Conservation (phyloP, 1,139 yeast species). For the Yamadazyma siamensis region DNA sequence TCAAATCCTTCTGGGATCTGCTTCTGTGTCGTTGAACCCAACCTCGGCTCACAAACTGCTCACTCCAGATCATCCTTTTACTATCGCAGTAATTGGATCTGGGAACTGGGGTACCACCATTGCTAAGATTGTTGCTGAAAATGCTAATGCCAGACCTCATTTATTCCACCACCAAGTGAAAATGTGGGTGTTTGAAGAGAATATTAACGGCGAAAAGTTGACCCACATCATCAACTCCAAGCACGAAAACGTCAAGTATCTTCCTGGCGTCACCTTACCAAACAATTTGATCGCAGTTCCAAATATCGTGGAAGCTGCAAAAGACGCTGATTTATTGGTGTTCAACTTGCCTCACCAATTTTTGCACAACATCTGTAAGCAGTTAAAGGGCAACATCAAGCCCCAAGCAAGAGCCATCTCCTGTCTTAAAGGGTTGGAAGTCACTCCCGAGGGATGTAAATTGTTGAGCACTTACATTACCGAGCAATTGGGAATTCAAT, state of each 20-base stretch:
- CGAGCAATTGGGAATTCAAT: conserved; percentile 40
- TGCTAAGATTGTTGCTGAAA: conserved; percentile 46
- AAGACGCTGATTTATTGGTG: conserved; percentile 43
- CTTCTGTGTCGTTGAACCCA: conserved; percentile 5
- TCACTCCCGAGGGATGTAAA: conserved; percentile 42
- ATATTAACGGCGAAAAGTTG: conserved; percentile 40
- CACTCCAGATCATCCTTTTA: conserved; percentile 32
- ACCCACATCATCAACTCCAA: conserved; percentile 42
- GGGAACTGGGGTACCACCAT: conserved; percentile 53
- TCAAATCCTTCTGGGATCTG: conserved; percentile 29
- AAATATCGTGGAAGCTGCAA: conserved; percentile 33
- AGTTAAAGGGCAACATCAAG: conserved; percentile 37
- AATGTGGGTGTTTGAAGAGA: conserved; percentile 50
- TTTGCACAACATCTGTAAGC: conserved; percentile 35
- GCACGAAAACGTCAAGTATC: conserved; percentile 45
- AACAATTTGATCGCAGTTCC: conserved; percentile 41
- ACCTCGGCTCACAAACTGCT: conserved; percentile 15
- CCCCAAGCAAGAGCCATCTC: conserved; percentile 43
- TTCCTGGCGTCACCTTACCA: conserved; percentile 45
- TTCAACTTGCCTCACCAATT: conserved; percentile 51
- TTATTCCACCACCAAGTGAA: conserved; percentile 37
- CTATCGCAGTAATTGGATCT: conserved; percentile 43
- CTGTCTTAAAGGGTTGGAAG: conserved; percentile 49
- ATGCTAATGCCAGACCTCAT: conserved; percentile 37
- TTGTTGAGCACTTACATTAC: conserved; percentile 42